Base-by-base conservation (phyloP, 345 rosid genomes). In the Camelina neglecta region DNA sequence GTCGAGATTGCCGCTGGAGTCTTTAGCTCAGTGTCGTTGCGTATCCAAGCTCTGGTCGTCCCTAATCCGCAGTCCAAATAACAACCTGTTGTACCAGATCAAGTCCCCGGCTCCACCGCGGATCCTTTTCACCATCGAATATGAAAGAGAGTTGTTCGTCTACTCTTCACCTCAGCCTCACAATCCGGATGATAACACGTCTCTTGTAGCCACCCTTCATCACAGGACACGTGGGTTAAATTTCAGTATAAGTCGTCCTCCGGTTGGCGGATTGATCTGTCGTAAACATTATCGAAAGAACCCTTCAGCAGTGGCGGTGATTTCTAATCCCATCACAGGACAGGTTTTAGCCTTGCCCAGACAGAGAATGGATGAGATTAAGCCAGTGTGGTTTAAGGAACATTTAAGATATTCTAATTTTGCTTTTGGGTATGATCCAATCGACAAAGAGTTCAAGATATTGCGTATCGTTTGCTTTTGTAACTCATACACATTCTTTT, bases 351-450 rank as follows among this genome's bases (percentile, higher is more conserved):
- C 31, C 39, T 3, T n/a, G 44, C 64, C 73, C 11, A 41, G 8
- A 41, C 7, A 21, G 45, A 18, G 2, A 16, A 53, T 29, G 11
- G 4, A 24, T 24, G 26, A 24, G 26, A 24, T 24, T 7, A 33
- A 33, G 7, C 5, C 36, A 33, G 36, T 5, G 36, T 33, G 36
- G 36, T 5, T 7, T 5, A 33, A 33, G 2, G 2, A 1, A 15
- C 6, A 33, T 5, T 7, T 1, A 5, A 7, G 2, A 6, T 33
- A 58, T 47, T 4, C 2, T 13, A 24, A 24, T 24, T 24, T 24
- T 24, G 26, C 26, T 24, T 65, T 60, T 1, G 75, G 67, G 2
- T 71, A 71, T 60, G 67, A 71, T 35, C 59, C 75, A 13, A 47
- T 60, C 33, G 48, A 31, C 2, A 33, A 60, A 11, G 58, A 20